Evolutionary conservation across 129 eudicot species (phyloP).

Genomic region (Kitagawia praeruptora): DNA sequence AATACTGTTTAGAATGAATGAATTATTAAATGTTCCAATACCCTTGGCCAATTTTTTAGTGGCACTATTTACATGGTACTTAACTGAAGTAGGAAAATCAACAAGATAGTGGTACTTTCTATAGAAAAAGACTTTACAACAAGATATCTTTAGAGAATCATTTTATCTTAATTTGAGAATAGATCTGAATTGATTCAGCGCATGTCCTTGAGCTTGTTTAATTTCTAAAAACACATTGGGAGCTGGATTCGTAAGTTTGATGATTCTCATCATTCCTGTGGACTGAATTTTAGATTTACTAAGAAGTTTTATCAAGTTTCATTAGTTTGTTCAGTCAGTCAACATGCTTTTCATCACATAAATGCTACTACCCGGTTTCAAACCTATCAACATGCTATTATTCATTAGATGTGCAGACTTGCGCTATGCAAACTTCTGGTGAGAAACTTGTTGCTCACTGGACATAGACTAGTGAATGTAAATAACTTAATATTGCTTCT

Average conservation of each 20-base stretch:
- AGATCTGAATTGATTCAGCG: neutral
- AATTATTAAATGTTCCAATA: neutral
- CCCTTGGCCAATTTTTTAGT: neutral
- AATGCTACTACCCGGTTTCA: neutral
- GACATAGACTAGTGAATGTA: neutral
- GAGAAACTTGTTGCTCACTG: neutral
- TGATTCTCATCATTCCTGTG: neutral
- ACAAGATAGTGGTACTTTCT: neutral
- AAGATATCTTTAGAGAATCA: neutral
- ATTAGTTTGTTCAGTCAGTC: neutral
- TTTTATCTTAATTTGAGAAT: neutral
- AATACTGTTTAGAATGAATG: neutral
- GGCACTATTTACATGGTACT: neutral
- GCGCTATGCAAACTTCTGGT: neutral
- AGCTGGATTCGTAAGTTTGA: neutral
- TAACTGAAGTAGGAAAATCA: neutral
- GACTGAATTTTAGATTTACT: neutral
- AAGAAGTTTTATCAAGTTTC: neutral
- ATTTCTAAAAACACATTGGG: neutral
- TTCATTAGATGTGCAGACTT: neutral
- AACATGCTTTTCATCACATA: neutral
- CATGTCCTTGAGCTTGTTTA: neutral
- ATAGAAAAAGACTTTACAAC: neutral
- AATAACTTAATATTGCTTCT: neutral
- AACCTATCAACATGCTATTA: neutral